These are phyloP conservation scores for Ligustrum vulgare DNA, from an alignment of 257 asterid genomes.

Conservation along the genomic window DNA sequence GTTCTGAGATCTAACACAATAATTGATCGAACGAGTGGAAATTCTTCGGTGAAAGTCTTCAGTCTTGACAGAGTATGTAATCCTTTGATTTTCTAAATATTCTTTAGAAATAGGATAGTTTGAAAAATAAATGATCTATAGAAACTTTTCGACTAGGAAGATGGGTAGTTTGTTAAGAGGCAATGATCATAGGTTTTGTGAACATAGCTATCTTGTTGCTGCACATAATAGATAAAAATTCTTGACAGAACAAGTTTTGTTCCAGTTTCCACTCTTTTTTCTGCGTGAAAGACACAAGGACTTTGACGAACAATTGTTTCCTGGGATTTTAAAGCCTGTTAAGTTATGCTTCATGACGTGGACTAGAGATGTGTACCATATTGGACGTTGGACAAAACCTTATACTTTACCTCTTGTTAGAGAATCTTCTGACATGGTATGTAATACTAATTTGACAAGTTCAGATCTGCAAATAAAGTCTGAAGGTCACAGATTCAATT, in stretches of 20 bases:
- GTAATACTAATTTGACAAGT: neutral
- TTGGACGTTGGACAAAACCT: neutral
- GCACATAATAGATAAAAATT: neutral
- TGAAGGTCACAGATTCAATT: neutral
- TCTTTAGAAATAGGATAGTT: neutral
- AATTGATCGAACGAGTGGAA: neutral
- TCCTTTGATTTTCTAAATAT: neutral
- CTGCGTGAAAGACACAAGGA: neutral
- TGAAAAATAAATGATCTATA: neutral
- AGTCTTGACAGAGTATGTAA: neutral
- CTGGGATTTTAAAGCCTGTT: neutral
- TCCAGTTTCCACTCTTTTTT: neutral
- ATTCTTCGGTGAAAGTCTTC: neutral
- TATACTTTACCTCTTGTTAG: neutral
- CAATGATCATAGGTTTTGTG: neutral
- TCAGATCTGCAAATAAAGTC: neutral
- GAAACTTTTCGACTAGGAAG: neutral
- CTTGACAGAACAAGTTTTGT: neutral
- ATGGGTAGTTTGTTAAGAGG: neutral
- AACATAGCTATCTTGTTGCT: neutral
- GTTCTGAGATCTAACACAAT: conserved; percentile 2
- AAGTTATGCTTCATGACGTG: neutral
- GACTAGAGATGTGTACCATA: neutral
- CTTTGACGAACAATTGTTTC: neutral
- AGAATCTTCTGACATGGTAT: neutral